Base-by-base conservation (phyloP, 345 rosid species). In the Linum lewisii region DNA sequence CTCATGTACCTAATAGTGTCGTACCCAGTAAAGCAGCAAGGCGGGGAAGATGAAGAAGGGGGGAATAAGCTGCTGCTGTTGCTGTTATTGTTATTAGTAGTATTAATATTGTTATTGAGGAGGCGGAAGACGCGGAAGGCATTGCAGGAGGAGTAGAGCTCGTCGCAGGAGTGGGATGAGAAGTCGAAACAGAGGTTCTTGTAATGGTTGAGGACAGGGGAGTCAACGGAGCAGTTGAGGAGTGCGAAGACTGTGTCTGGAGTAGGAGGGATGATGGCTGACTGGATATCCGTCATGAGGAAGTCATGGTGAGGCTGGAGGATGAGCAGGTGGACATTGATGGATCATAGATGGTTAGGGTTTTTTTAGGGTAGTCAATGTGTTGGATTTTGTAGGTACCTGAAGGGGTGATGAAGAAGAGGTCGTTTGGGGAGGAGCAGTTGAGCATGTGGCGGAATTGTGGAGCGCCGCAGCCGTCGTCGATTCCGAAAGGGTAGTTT, bases 281-380 rank as follows among this genome's bases (percentile, higher is more conserved):
- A 78, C 44, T 88, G 93, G 2, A 84, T 59, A 24, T 83, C 91
- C 0, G 90, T 53, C 86, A 92, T 66, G 62, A 74, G 36, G 69
- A 92, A 83, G 69, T 92, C 93, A 62, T 82, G 98, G 75, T 82
- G 93, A n/a, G 98, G 96, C 57, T 86, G 96, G 21, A 92, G 89
- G 42, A 84, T n/a, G 97, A 88, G 81, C 97, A 92, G 0, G 98
- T 88, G 23, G 97, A 92, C 98, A 92, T 92, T 7, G 95, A 70
- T 0, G 98, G 93, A 66, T 92, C 97, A 74, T 82, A 92, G 3
- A 88, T 55, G 19, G 62, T 69, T 61, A 92, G 52, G 2, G 70
- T 78, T 53, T 81, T 77, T 70, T 81, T 78, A 14, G 72, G 32
- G 77, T 92, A 92, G 70, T 92, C 93, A 64, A 92, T 84, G 44